These are phyloP conservation scores for Cymbidium sinense DNA, from an alignment of 106 monocot species.

Conservation along the genomic window DNA sequence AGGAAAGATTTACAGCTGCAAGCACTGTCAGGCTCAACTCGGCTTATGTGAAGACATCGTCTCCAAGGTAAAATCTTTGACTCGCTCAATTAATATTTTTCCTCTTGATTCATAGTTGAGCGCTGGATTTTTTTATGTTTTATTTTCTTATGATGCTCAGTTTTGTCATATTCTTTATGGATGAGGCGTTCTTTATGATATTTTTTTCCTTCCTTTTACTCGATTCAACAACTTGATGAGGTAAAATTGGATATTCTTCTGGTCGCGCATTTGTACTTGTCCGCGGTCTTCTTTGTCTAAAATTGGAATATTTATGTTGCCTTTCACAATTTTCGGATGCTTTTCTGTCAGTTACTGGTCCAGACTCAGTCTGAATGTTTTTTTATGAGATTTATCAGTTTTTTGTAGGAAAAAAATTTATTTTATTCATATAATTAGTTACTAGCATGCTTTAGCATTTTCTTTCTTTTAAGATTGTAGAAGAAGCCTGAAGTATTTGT, in stretches of 20 bases:
- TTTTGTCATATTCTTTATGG: neutral
- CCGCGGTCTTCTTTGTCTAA: no score
- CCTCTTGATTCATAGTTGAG: neutral
- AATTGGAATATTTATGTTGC: neutral
- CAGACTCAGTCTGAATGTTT: neutral
- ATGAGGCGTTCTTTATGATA: no score
- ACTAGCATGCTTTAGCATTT: no score
- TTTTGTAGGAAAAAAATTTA: neutral
- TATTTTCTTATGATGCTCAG: neutral
- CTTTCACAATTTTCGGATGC: neutral
- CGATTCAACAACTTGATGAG: no score
- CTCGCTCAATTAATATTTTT: neutral
- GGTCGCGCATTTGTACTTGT: no score
- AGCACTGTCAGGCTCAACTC: conserved; percentile 46
- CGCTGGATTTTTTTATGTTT: neutral
- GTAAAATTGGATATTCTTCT: no score
- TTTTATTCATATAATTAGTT: no score
- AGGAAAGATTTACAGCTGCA: conserved; percentile 72
- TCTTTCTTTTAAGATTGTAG: no score
- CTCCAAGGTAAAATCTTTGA: conserved; percentile 35
- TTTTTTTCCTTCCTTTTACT: no score
- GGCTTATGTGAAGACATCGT: conserved; percentile 32
- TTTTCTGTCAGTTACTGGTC: neutral
- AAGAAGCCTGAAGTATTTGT: neutral
- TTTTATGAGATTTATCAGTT: neutral